Percentiles rank a stretch among this genome's conserved stretches.
Conservation (phyloP, 1,284 basidiomycete species). For the Ganoderma meredithae region DNA sequence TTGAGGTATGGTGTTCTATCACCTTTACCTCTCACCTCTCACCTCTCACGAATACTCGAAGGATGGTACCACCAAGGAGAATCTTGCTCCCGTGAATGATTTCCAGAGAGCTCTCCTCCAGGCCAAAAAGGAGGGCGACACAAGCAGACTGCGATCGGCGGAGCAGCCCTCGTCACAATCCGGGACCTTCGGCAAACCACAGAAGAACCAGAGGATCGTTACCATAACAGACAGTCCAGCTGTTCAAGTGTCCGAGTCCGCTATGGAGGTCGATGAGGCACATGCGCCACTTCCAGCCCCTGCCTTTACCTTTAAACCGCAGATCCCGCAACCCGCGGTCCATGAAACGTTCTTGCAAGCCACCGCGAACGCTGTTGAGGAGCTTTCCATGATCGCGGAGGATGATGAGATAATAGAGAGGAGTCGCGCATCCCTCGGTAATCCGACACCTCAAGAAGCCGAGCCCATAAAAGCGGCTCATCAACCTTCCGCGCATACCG, state of each 20-base stretch:
- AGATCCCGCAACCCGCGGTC: not conserved
- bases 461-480: not conserved
- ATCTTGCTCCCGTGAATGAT: conserved; percentile 51
- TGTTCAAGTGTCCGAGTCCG: conserved; percentile 2
- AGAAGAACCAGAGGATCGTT: conserved; percentile 30
- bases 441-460: not conserved
- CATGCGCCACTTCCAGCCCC: conserved; percentile 20
- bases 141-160: conserved; percentile 8
- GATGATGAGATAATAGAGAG: conserved; percentile 61
- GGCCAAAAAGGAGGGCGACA: conserved; percentile 35
- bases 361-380: conserved; percentile 34
- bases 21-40: not conserved
- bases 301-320: not conserved
- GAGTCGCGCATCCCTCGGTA: conserved; percentile 30
- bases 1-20: conserved; percentile 50
- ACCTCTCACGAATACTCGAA: conserved; percentile 28
- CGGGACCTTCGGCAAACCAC: conserved; percentile 3
- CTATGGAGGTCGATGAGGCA: conserved; percentile 29
- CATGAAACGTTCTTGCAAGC: conserved; percentile 6
- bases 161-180: conserved; percentile 11
- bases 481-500: not conserved
- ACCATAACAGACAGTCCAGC: conserved; percentile 35
- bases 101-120: conserved; percentile 60
- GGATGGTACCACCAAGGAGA: conserved; percentile 50
- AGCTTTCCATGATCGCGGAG: conserved; percentile 76